Percentiles rank a stretch among this genome's conserved stretches.
Conservation (phyloP, 331 rosid species). For the Saraca asoca region DNA sequence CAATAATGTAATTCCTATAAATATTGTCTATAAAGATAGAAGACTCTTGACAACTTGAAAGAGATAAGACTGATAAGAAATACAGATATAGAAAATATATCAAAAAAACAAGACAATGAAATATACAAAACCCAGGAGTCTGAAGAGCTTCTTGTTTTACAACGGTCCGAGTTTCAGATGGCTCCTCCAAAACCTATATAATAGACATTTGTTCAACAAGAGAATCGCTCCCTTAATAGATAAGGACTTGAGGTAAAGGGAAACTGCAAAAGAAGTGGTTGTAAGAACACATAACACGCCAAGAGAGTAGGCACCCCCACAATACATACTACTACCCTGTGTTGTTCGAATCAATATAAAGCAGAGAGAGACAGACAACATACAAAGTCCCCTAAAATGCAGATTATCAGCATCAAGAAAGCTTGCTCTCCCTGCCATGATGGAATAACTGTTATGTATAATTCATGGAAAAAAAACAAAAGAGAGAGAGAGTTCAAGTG, state of each 20-base stretch:
- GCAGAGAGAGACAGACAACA: slow-evolving; percentile 35
- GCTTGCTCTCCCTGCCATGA: slow-evolving; percentile 66
- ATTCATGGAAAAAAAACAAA: neutral
- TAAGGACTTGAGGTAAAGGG: too few species aligned
- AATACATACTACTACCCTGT: too few species aligned
- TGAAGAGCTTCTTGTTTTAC: slow-evolving; percentile 55
- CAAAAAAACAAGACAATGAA: slow-evolving; percentile 4
- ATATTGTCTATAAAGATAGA: neutral
- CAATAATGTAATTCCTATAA: slow-evolving; percentile 3
- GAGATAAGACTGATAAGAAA: neutral
- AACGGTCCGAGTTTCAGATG: slow-evolving; percentile 49
- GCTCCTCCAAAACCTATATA: slow-evolving; percentile 62
- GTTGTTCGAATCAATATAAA: neutral
- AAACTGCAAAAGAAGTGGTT: neutral
- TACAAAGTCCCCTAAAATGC: slow-evolving; percentile 57
- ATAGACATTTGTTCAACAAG: slow-evolving; percentile 23
- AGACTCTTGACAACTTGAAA: neutral
- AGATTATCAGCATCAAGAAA: slow-evolving; percentile 51
- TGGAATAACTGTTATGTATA: slow-evolving; percentile 33
- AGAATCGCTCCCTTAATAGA: neutral
- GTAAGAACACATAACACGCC: neutral
- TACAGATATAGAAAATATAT: neutral
- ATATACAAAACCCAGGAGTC: slow-evolving; percentile 67
- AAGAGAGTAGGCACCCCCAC: neutral
- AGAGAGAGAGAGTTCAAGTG: slow-evolving; percentile 3